Evolutionary conservation across 768 basidiomycete genomes (phyloP).

Genomic region (Termitomyces sp.): DNA sequence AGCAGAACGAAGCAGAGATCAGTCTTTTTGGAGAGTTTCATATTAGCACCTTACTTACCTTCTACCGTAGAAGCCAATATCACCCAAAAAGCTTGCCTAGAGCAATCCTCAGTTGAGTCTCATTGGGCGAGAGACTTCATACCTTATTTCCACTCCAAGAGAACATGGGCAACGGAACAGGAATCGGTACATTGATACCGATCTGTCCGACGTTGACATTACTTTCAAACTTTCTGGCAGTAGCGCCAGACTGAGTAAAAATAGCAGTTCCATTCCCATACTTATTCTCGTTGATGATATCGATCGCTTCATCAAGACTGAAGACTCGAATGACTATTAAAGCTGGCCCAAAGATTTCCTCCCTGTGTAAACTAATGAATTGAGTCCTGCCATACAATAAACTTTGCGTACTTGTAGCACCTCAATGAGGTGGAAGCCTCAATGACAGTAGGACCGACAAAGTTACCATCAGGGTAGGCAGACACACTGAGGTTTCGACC

Average conservation of each 20-base stretch:
- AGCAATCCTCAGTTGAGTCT: background rate
- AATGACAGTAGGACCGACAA: constrained; percentile 88
- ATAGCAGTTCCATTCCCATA: constrained; percentile 96
- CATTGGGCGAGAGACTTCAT: background rate
- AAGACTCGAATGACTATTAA: constrained; percentile 73
- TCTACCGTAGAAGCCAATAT: constrained; percentile 89
- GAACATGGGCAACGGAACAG: constrained; percentile 92
- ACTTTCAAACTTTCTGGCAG: constrained; percentile 88
- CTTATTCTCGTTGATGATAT: constrained; percentile 81
- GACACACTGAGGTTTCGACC: constrained; percentile 67
- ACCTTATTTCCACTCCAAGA: constrained; percentile 95
- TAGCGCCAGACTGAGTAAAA: constrained; percentile 94
- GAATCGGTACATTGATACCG: constrained; percentile 90
- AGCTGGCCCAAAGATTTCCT: constrained; percentile 95
- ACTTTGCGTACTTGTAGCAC: constrained; percentile 70
- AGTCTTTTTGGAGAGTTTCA: background rate
- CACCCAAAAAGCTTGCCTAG: constrained; percentile 72
- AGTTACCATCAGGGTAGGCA: constrained; percentile 85
- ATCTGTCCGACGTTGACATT: constrained; percentile 88
- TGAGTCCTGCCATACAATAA: background rate
- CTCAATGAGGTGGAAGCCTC: constrained; percentile 79
- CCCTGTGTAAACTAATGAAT: constrained; percentile 34
- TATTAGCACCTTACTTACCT: constrained; percentile 43
- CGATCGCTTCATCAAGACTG: constrained; percentile 84
- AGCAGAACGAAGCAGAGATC: constrained; percentile 1